Conservation (phyloP, 2,329 filamentous ascomycete species). For the Mycosphaerella arachidis region DNA sequence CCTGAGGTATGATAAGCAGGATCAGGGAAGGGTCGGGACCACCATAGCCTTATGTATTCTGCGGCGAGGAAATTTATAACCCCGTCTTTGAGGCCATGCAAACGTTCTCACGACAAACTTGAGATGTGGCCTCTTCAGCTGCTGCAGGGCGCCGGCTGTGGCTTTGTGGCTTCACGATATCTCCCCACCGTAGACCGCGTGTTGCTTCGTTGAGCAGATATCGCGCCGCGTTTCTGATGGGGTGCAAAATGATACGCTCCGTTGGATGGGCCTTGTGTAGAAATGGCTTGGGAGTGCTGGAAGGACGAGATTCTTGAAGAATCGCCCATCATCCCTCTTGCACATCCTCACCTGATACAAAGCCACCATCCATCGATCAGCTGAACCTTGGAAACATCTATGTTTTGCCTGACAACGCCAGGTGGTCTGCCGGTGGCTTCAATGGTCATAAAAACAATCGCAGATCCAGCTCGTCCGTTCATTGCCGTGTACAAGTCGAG, state of each 20-base stretch:
- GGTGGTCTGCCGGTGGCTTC: neutral
- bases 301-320: no score
- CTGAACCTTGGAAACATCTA: neutral
- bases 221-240: no score
- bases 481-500: no score
- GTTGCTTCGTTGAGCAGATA: neutral
- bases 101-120: neutral
- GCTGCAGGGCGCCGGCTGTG: neutral
- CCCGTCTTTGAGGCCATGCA: neutral
- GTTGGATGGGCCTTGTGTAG: no score
- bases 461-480: no score
- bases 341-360: neutral
- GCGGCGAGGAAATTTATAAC: neutral
- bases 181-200: neutral
- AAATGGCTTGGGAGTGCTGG: no score
- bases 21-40: neutral
- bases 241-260: no score
- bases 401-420: neutral
- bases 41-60: neutral
- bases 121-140: neutral
- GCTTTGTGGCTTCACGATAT: neutral
- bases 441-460: neutral
- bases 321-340: neutral
- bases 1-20: neutral
- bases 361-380: neutral